Evolutionary conservation across 495 filamentous ascomycete genomes (phyloP).

Genomic region (Barbatosphaeria neglecta): DNA sequence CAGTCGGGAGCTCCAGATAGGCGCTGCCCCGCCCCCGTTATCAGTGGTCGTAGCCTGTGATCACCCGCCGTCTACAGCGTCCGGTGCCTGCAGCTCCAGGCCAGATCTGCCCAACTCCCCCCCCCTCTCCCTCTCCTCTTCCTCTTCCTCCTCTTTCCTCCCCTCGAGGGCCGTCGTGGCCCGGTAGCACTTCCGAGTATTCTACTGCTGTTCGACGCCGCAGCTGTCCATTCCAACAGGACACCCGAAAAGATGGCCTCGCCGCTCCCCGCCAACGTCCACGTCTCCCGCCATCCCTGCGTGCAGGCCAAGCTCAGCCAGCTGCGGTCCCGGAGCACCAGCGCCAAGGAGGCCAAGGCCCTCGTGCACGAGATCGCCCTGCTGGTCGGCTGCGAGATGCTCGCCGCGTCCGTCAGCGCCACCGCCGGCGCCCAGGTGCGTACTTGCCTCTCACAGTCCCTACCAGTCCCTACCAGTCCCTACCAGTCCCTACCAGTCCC

Average conservation of each 20-base stretch:
- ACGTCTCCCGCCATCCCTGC: slow-evolving; percentile 78
- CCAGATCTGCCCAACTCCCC: too few species aligned
- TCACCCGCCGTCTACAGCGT: too few species aligned
- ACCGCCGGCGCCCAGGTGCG: slow-evolving; percentile 32
- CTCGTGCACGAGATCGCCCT: slow-evolving; percentile 77
- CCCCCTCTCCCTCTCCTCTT: neutral
- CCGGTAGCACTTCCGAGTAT: too few species aligned
- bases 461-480: too few species aligned
- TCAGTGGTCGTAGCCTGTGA: neutral
- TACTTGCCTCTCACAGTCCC: neutral
- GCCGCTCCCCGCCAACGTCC: slow-evolving; percentile 55
- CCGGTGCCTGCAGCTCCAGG: too few species aligned
- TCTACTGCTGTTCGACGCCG: too few species aligned
- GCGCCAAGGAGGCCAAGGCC: slow-evolving; percentile 63
- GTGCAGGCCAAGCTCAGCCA: slow-evolving; percentile 80
- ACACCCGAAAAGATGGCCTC: too few species aligned
- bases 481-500: too few species aligned
- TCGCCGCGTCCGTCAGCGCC: slow-evolving; percentile 49
- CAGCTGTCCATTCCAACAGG: slow-evolving; percentile 8
- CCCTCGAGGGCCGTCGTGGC: too few species aligned
- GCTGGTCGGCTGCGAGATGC: slow-evolving; percentile 73
- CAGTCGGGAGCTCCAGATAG: too few species aligned
- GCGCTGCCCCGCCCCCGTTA: neutral
- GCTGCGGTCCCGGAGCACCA: slow-evolving; percentile 61
- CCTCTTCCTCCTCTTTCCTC: neutral